Percentiles rank a stretch among this genome's conserved stretches.
Conservation (phyloP, 441 rosid genomes). For the Gossypium gossypioides region DNA sequence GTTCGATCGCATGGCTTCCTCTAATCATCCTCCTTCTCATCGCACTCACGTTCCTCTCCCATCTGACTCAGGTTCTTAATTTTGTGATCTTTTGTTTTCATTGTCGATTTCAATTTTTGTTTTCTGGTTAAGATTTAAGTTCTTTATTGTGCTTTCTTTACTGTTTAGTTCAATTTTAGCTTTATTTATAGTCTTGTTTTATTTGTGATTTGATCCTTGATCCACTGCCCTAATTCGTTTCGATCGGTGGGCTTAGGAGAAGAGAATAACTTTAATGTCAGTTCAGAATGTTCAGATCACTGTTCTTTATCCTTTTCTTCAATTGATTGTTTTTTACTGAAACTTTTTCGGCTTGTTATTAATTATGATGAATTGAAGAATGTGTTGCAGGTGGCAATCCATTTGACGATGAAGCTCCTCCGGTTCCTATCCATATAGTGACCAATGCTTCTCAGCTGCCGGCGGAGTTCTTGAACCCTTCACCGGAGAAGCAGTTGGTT, state of each 20-base stretch:
- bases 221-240: neutral
- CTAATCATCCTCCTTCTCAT: constrained; percentile 34
- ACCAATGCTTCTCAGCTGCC: constrained; percentile 70
- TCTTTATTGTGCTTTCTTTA: neutral
- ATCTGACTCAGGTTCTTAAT: constrained; percentile 37
- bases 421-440: constrained; percentile 58
- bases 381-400: constrained; percentile 36
- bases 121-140: neutral
- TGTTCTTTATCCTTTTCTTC: neutral
- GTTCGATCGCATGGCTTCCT: constrained; percentile 52
- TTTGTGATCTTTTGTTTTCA: neutral
- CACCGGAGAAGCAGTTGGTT: constrained; percentile 45
- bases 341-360: neutral
- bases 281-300: neutral
- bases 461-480: constrained; percentile 61
- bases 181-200: neutral
- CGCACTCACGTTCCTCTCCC: constrained; percentile 42
- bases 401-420: constrained; percentile 34
- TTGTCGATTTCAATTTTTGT: neutral
- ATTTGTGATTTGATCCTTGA: neutral
- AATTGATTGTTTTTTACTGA: neutral
- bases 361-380: neutral
- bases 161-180: neutral
- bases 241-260: neutral
- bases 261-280: neutral